Base-by-base conservation (phyloP, 305 asterid species). In the Fraxinus sp. region DNA sequence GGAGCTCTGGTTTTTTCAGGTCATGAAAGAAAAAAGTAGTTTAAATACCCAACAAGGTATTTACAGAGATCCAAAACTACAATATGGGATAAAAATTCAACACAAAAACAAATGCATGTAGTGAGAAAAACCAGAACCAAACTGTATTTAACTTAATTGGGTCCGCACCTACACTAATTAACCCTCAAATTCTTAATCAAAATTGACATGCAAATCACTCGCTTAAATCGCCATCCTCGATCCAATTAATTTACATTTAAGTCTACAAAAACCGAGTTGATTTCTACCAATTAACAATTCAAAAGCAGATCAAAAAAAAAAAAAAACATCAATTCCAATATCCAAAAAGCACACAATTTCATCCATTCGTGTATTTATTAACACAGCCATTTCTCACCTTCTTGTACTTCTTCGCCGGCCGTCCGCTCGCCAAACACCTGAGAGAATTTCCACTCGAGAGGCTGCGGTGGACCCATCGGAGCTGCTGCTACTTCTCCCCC, bases 321-420 rank as follows among this genome's bases (percentile, higher is more conserved):
- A 41, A 72, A 79, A 81, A 87, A 82, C 89, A 87, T 89, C 68
- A 20, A 7, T 7, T 57, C 68, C 68, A 81, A 87, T 93, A 95
- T 93, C 94, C 93, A 82, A 90, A 86, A 85, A 46, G 78, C 79
- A 84, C 76, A 68, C 76, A 85, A 72, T 10, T 66, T 35, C 20
- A 6, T 37, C 52, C 7, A 8, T 80, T 13, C 86, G 79, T 79
- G 86, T 80, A 83, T 62, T n/a, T 26, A 84, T 80, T 77, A 71
- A 82, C 9, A 72, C 39, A 76, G 7, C 13, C n/a, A 24, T 37
- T 76, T 39, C 24, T 77, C 89, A 95, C 99, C 99, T 97, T 97
- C 99, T 88, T 97, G 99, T 59, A 97, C 98, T 91, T 97, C 98
- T 79, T 97, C 99, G 5, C 99, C 99, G 79, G 97, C 97, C 81